Percentiles rank a stretch among this genome's conserved stretches.
These are phyloP conservation scores for Hypomyces rosellus DNA, from an alignment of 2,329 filamentous ascomycete genomes.

Conservation along the genomic window DNA sequence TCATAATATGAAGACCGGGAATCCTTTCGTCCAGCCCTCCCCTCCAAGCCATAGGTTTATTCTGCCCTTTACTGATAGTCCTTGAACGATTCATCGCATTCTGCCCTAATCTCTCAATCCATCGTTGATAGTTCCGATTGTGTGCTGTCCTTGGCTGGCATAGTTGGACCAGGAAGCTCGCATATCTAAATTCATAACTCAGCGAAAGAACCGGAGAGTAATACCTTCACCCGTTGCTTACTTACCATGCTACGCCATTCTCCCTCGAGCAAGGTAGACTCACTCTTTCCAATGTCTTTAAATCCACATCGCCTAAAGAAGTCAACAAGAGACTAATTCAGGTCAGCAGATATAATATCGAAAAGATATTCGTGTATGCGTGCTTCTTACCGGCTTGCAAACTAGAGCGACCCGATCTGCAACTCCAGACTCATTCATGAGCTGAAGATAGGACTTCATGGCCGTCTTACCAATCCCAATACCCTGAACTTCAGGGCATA, in stretches of 20 bases:
- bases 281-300: slow-evolving; percentile 59
- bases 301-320: slow-evolving; percentile 80
- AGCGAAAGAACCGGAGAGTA: not conserved
- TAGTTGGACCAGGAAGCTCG: not conserved
- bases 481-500: slow-evolving; percentile 68
- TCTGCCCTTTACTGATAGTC: no score
- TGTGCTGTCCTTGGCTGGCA: not conserved
- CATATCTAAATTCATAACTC: not conserved
- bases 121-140: not conserved
- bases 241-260: slow-evolving; percentile 78
- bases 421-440: slow-evolving; percentile 63
- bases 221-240: slow-evolving; percentile 14
- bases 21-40: no score
- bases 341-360: not conserved
- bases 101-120: not conserved
- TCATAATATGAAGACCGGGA: no score
- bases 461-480: slow-evolving; percentile 68
- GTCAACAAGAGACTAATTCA: slow-evolving; percentile 51
- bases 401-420: slow-evolving; percentile 71
- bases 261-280: slow-evolving; percentile 67
- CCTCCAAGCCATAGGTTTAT: no score
- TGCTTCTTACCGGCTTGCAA: slow-evolving; percentile 56
- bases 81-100: no score
- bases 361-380: slow-evolving; percentile 2
- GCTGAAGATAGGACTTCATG: slow-evolving; percentile 69